Evolutionary conservation across 352 stramenopile species (phyloP).

Genomic region (Pythium phragmiticola): DNA sequence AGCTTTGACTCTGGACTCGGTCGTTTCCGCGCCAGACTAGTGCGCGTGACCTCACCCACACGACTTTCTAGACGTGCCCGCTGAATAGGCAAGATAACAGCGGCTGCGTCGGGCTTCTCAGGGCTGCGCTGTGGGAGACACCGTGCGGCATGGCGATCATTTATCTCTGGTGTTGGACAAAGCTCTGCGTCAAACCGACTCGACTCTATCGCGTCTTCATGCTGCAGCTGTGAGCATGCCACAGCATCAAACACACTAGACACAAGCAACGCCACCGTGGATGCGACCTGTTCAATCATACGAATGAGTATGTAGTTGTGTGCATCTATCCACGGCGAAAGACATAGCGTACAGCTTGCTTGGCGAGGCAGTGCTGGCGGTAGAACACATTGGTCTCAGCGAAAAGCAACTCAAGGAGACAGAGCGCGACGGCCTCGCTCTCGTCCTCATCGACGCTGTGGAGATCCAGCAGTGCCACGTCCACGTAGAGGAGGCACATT

Average conservation of each 20-base stretch:
- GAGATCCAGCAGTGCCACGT: constrained; percentile 35
- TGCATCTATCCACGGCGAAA: neutral
- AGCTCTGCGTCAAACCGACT: constrained; percentile 30
- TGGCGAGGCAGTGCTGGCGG: constrained; percentile 36
- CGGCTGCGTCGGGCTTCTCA: constrained; percentile 24
- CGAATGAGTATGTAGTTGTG: neutral
- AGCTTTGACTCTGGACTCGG: constrained; percentile 16
- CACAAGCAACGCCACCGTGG: constrained; percentile 28
- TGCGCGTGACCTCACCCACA: constrained; percentile 12
- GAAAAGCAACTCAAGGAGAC: constrained; percentile 49
- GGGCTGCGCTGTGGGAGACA: constrained; percentile 39
- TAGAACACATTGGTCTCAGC: constrained; percentile 57
- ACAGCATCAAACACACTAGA: constrained; percentile 44
- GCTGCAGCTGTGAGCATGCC: constrained; percentile 28
- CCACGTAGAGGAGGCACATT: constrained; percentile 34
- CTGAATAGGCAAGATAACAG: constrained; percentile 3
- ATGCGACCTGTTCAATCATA: constrained; percentile 12
- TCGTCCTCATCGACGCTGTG: constrained; percentile 40
- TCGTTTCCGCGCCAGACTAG: constrained; percentile 10
- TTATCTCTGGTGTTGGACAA: constrained; percentile 26
- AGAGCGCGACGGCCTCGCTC: constrained; percentile 55
- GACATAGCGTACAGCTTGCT: constrained; percentile 16
- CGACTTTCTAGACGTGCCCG: constrained; percentile 9
- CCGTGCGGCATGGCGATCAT: constrained; percentile 50
- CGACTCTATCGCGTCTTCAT: constrained; percentile 23